Conservation (phyloP, 495 filamentous ascomycete species). For the Daldinia caldariorum region DNA sequence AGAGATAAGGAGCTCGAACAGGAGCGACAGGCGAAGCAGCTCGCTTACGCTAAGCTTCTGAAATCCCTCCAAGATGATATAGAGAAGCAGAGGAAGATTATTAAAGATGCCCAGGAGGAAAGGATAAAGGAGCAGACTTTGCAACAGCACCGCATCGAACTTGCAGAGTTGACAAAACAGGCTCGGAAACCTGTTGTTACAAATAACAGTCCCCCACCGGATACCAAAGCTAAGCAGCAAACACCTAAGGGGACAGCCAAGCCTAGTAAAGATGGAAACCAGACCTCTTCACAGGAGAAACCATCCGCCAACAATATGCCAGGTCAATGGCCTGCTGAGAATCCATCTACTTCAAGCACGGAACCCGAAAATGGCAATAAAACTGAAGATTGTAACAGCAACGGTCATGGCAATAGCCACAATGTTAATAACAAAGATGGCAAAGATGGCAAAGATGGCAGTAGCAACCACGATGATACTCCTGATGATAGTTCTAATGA, state of each 20-base stretch:
- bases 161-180: slow-evolving; percentile 32
- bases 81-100: slow-evolving; percentile 58
- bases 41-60: slow-evolving; percentile 60
- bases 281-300: background rate
- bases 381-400: background rate
- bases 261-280: background rate
- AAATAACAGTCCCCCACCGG: background rate
- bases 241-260: background rate
- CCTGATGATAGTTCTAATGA: background rate
- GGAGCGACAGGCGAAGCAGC: slow-evolving; percentile 60
- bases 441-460: background rate
- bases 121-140: slow-evolving; percentile 57
- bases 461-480: background rate
- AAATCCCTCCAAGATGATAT: slow-evolving; percentile 68
- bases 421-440: background rate
- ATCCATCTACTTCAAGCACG: background rate
- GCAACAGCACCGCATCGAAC: slow-evolving; percentile 48
- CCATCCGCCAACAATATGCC: background rate
- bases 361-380: background rate
- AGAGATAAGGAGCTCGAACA: slow-evolving; percentile 65
- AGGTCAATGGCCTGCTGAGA: slow-evolving; percentile 9
- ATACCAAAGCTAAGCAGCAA: background rate
- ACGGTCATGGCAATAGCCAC: background rate
- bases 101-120: slow-evolving; percentile 60
- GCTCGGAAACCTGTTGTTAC: slow-evolving; percentile 37